These are phyloP conservation scores for Aureobasidium sp. DNA, from an alignment of 2,329 filamentous ascomycete species.

Conservation along the genomic window DNA sequence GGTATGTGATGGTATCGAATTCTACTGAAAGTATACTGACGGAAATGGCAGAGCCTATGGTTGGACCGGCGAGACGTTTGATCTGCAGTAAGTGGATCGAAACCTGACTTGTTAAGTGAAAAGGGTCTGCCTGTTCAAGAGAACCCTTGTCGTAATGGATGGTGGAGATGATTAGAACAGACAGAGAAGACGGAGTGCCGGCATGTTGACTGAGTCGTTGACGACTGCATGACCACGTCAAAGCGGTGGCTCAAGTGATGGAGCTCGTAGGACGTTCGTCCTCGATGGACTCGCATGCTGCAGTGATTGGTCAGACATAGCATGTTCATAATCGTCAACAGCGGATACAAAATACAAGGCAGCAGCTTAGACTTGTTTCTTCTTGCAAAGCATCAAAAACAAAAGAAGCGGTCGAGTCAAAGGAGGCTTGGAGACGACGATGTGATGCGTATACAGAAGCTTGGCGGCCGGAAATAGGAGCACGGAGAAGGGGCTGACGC, in stretches of 20 bases:
- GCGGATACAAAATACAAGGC: neutral
- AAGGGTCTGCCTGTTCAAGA: neutral
- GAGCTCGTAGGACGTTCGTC: neutral
- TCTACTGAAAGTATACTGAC: conserved; percentile 32
- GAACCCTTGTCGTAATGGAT: neutral
- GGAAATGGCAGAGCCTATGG: conserved; percentile 20
- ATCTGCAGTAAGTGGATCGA: conserved; percentile 17
- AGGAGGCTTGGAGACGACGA: neutral
- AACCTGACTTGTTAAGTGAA: neutral
- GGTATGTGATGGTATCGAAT: conserved; percentile 39
- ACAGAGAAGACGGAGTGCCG: neutral
- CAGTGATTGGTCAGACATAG: neutral
- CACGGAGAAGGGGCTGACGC: conserved; percentile 2
- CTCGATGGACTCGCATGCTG: neutral
- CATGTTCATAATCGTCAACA: neutral
- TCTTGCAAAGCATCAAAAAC: neutral
- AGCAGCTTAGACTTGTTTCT: neutral
- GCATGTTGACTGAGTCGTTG: neutral
- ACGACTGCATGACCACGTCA: neutral
- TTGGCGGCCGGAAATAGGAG: neutral
- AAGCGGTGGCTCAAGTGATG: neutral
- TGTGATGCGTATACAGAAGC: conserved; percentile 4
- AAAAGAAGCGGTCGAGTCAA: neutral
- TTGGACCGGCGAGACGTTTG: conserved; percentile 24
- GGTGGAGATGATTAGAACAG: no score